These are phyloP conservation scores for Ottelia alismoides DNA, from an alignment of 106 monocot genomes.

Conservation along the genomic window DNA sequence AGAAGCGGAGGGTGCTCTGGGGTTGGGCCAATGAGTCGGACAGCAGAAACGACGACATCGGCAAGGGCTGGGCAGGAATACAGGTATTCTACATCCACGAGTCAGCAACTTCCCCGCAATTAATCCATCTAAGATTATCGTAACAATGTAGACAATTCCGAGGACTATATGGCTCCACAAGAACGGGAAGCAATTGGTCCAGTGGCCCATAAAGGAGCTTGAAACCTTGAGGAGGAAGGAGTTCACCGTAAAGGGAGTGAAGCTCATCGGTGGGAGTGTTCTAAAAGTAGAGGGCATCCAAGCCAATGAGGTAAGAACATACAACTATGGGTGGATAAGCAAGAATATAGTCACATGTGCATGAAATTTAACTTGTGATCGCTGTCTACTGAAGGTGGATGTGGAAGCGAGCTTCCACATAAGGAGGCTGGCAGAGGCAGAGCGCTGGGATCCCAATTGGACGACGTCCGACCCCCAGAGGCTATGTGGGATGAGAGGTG, in stretches of 20 bases:
- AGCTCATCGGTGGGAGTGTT: conserved; percentile 3
- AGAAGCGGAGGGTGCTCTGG: conserved; percentile 12
- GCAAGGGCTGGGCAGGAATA: conserved; percentile 14
- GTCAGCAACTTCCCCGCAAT: too few relatives aligned
- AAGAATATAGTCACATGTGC: too few relatives aligned
- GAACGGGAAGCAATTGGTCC: conserved; percentile 12
- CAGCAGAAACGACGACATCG: neutral
- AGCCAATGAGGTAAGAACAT: conserved; percentile 7
- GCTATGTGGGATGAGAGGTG: too few relatives aligned
- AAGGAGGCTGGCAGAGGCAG: too few relatives aligned
- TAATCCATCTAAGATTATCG: too few relatives aligned
- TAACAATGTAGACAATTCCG: conserved; percentile 12
- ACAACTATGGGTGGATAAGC: too few relatives aligned
- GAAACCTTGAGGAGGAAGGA: conserved; percentile 10
- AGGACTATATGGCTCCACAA: conserved; percentile 14
- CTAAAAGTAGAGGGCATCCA: conserved; percentile 9
- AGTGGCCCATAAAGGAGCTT: conserved; percentile 23
- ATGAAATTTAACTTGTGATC: too few relatives aligned
- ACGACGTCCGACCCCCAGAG: too few relatives aligned
- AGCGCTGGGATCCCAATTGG: too few relatives aligned
- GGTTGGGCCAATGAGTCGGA: conserved; percentile 14
- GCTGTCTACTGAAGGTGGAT: too few relatives aligned
- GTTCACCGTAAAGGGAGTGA: neutral
- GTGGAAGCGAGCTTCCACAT: too few relatives aligned
- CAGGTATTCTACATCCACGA: too few relatives aligned